Evolutionary conservation across 441 rosid species (phyloP), one percentile per base, ranked within the genome.

Genomic region (Populus hybrid): DNA sequence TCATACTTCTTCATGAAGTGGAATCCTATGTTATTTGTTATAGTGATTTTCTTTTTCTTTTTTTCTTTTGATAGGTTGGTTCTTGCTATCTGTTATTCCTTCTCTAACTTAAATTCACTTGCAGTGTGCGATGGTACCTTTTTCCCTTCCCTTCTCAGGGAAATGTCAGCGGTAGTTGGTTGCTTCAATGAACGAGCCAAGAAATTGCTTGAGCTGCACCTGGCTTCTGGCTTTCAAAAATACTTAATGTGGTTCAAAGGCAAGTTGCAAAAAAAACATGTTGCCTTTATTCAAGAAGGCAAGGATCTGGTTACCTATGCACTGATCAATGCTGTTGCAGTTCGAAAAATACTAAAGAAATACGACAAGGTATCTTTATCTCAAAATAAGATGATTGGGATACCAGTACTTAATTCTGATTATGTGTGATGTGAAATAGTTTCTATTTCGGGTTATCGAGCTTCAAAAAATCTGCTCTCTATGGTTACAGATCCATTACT

Each of bases 321-420:
- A 1, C 83, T 93, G 10, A 91, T 93, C 70, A 90, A 92, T 70
- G 93, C 99, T 4, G 84, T 84, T 5, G 98, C 97, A 18, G 88
- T 93, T 46, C 81, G 97, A 38, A 95, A 95, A 82, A 95, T 95
- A 70, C 92, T 95, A n/a, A 95, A 95, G 87, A 93, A 92, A 81
- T 93, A 95, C 72, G 97, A 93, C 79, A 95, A 93, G 95, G 98
- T 91, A 81, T 14, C n/a, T 61, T 10, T 10, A 30, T 50, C 36
- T 53, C 10, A 20, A 18, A 20, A 26, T 63, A 40, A 32, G 21
- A 64, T 69, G 24, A 53, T 5, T 80, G 85, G n/a, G n/a, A 53
- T 53, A 53, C n/a, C 73, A 92, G 98, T 92, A 18, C 36, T 12
- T 2, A 18, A 20, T 8, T 69, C 42, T 32, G 23, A 28, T n/a